Percentiles rank a stretch among this genome's conserved stretches.
Conservation (phyloP, 805 yeast genomes). For the Lipomyces japonicus region DNA sequence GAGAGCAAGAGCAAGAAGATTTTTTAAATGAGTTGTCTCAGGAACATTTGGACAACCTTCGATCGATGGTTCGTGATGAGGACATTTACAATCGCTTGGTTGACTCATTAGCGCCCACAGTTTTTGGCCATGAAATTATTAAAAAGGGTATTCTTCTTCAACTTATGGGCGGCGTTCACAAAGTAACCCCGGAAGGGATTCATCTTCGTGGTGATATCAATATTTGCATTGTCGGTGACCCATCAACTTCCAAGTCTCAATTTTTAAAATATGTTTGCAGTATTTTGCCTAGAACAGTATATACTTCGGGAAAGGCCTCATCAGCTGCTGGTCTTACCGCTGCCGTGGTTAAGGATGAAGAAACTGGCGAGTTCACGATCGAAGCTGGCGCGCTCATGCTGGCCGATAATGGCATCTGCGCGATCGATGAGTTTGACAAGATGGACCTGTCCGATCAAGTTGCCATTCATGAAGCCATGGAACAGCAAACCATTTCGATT, state of each 20-base stretch:
- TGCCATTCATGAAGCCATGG: conserved; percentile 99
- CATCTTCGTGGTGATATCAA: conserved; percentile 94
- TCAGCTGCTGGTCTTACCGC: conserved; percentile 99
- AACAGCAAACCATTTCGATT: conserved; percentile 96
- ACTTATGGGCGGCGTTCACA: conserved; percentile 92
- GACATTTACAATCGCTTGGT: conserved; percentile 81
- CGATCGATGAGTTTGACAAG: conserved; percentile 97
- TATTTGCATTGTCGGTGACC: conserved; percentile 95
- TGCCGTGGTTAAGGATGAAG: conserved; percentile 95
- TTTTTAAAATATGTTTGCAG: conserved; percentile 88
- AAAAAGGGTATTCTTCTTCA: conserved; percentile 89
- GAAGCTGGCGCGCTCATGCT: conserved; percentile 99
- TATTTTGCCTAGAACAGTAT: conserved; percentile 89
- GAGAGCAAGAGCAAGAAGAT: conserved; percentile 67
- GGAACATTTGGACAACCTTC: conserved; percentile 77
- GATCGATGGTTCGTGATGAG: conserved; percentile 85
- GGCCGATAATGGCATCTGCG: conserved; percentile 97
- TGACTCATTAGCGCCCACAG: conserved; percentile 89
- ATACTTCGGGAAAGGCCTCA: conserved; percentile 97
- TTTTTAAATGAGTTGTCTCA: conserved; percentile 74
- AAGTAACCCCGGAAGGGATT: conserved; percentile 88
- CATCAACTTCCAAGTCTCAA: conserved; percentile 95
- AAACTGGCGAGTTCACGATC: conserved; percentile 92
- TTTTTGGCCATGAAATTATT: conserved; percentile 90
- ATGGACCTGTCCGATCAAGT: conserved; percentile 96